Conservation (phyloP, 2,329 filamentous ascomycete species). For the Penicillium vulpinum region DNA sequence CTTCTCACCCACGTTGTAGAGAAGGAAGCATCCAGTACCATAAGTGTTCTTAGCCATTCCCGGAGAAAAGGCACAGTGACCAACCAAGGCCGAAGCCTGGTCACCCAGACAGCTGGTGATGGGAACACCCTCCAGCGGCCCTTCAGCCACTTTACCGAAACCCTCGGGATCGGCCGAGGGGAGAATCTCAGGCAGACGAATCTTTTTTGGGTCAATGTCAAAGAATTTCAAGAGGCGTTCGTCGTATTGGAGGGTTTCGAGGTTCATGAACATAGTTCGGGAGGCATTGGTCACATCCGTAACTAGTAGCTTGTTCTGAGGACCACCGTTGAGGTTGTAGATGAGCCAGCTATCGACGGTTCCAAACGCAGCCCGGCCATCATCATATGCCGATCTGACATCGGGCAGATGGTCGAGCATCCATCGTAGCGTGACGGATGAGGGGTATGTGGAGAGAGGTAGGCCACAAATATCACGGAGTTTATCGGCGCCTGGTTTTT, state of each 20-base stretch:
- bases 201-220: conserved; percentile 68
- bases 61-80: conserved; percentile 78
- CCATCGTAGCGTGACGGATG: conserved; percentile 82
- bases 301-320: conserved; percentile 67
- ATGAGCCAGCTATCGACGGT: conserved; percentile 89
- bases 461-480: conserved; percentile 73
- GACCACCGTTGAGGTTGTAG: conserved; percentile 75
- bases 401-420: conserved; percentile 69
- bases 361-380: conserved; percentile 74
- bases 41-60: conserved; percentile 90
- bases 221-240: conserved; percentile 77
- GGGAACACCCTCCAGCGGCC: conserved; percentile 66
- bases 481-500: conserved; percentile 64
- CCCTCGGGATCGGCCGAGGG: conserved; percentile 72
- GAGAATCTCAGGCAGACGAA: conserved; percentile 78
- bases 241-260: conserved; percentile 77
- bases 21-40: conserved; percentile 83
- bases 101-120: conserved; percentile 87
- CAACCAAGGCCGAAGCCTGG: conserved; percentile 81
- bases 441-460: conserved; percentile 84
- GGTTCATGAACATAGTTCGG: conserved; percentile 92
- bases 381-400: conserved; percentile 73
- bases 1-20: conserved; percentile 83
- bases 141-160: conserved; percentile 67
- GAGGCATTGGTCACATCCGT: conserved; percentile 88